phyloP scores from a whole-genome alignment of 1,139 yeast species.

The Kodamaea arcana region DNA sequence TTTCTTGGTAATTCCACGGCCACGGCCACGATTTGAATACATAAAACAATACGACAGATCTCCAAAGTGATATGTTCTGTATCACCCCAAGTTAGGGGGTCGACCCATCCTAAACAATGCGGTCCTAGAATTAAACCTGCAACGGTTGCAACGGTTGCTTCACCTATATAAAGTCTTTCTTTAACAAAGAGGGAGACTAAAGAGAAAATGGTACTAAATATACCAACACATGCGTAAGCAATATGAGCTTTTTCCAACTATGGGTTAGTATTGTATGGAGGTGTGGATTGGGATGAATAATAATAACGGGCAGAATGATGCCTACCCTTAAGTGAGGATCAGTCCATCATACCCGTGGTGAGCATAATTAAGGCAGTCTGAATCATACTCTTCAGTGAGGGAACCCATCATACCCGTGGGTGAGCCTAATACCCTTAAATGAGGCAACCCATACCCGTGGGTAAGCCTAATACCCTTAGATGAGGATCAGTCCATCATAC shows the following conservation, averaged over 20 bases:
- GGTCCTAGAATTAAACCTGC: slow-evolving; percentile 94
- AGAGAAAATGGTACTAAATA: slow-evolving; percentile 82
- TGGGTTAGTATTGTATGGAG: not conserved
- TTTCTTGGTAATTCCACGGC: slow-evolving; percentile 95
- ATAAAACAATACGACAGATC: slow-evolving; percentile 79
- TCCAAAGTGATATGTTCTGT: slow-evolving; percentile 83
- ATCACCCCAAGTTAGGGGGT: slow-evolving; percentile 90
- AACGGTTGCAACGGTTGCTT: slow-evolving; percentile 89
- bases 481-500: no score
- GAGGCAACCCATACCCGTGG: no score
- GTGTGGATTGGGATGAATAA: no score
- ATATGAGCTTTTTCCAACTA: slow-evolving; percentile 59
- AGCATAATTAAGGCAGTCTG: no score
- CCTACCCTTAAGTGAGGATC: no score
- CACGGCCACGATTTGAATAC: slow-evolving; percentile 94
- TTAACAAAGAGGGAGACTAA: slow-evolving; percentile 87
- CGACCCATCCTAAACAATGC: slow-evolving; percentile 83
- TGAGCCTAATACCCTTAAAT: no score
- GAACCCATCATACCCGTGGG: no score
- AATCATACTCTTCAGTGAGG: no score
- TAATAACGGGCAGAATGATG: no score
- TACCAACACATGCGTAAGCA: slow-evolving; percentile 91
- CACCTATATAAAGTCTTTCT: slow-evolving; percentile 87
- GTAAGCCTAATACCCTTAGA: no score
- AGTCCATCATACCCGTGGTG: no score